Conservation (phyloP, 179 eudicot species). For the Drosera spatulata region DNA sequence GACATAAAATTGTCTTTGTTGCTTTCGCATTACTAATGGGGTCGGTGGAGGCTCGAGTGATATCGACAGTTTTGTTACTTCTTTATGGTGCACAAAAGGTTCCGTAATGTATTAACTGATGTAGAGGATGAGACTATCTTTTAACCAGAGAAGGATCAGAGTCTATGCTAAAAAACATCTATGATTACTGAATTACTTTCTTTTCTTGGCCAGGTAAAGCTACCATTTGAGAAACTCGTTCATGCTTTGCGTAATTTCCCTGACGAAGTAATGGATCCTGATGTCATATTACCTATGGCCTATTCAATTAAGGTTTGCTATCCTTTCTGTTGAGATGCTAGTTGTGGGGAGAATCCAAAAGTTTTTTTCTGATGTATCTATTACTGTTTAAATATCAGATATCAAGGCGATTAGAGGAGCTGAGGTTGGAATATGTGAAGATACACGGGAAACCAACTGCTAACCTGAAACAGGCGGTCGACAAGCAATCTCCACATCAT, state of each 20-base stretch:
- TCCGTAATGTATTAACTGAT: no score
- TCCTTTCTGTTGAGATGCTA: slow-evolving; percentile 3
- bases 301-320: slow-evolving; percentile 69
- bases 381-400: slow-evolving; percentile 31
- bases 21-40: no score
- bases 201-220: slow-evolving; percentile 42
- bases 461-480: slow-evolving; percentile 18
- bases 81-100: no score
- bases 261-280: slow-evolving; percentile 86
- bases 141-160: no score
- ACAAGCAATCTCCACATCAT: slow-evolving; percentile 7
- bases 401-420: slow-evolving; percentile 58
- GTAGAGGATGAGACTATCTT: no score
- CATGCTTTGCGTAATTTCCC: slow-evolving; percentile 87
- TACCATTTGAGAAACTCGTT: slow-evolving; percentile 88
- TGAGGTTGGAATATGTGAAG: slow-evolving; percentile 62
- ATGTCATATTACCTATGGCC: slow-evolving; percentile 76
- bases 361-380: slow-evolving; percentile 2
- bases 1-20: background rate
- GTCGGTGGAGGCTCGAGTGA: no score
- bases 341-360: background rate
- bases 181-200: background rate
- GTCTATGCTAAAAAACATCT: background rate
- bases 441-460: slow-evolving; percentile 28
- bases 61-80: no score